These are phyloP conservation scores for Discostella pseudostelligera DNA, from an alignment of 108 stramenopile species.

Conservation along the genomic window DNA sequence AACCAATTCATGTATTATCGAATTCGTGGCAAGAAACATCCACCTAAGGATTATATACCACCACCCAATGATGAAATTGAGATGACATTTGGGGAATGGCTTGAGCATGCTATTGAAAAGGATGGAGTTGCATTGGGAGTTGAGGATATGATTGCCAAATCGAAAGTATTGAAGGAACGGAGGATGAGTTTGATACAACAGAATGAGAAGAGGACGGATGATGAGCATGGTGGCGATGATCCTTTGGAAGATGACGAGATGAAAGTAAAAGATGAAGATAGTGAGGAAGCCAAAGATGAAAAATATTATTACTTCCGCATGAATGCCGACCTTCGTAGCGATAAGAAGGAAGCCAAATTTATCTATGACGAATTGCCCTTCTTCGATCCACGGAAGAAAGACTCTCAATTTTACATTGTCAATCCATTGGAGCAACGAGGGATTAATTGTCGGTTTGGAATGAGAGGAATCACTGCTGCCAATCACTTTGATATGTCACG, in stretches of 20 bases:
- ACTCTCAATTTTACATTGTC: constrained; percentile 64
- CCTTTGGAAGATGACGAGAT: constrained; percentile 6
- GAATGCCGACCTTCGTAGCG: constrained; percentile 23
- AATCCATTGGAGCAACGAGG: constrained; percentile 66
- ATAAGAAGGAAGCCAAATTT: constrained; percentile 26
- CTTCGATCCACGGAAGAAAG: constrained; percentile 46
- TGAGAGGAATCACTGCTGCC: constrained; percentile 69
- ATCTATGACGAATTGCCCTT: constrained; percentile 59
- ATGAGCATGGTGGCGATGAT: background rate
- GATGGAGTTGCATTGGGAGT: constrained; percentile 26
- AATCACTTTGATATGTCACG: constrained; percentile 83
- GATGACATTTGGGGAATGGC: constrained; percentile 67
- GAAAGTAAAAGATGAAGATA: constrained; percentile 25
- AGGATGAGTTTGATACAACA: constrained; percentile 13
- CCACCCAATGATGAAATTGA: constrained; percentile 56
- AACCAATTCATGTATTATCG: constrained; percentile 83
- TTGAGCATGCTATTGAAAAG: constrained; percentile 52
- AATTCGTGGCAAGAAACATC: constrained; percentile 2
- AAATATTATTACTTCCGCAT: constrained; percentile 75
- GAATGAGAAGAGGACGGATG: background rate
- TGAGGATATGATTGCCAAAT: constrained; percentile 20
- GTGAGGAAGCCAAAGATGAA: constrained; percentile 33
- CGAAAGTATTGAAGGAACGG: constrained; percentile 20
- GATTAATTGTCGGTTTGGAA: constrained; percentile 88
- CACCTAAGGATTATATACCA: constrained; percentile 11